A percentile compares a stretch with the other conserved stretches of the same genome.
These are phyloP conservation scores for Lachnellula occidentalis DNA, from an alignment of 2,329 filamentous ascomycete genomes.

Conservation along the genomic window DNA sequence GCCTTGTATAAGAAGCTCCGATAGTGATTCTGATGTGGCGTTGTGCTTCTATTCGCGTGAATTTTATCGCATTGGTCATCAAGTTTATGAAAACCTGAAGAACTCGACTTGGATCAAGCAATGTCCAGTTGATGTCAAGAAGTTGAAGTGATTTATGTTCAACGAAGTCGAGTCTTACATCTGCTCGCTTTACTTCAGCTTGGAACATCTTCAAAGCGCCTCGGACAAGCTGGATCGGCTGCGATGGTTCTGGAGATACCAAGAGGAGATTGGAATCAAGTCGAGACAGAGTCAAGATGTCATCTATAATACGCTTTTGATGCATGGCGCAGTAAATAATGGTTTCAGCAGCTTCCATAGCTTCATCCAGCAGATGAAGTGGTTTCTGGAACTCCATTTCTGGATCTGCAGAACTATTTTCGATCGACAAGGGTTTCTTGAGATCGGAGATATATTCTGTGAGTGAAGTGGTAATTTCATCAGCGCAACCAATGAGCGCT, in stretches of 20 bases:
- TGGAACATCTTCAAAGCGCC: slow-evolving; percentile 73
- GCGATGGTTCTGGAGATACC: slow-evolving; percentile 37
- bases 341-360: slow-evolving; percentile 70
- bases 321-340: slow-evolving; percentile 73
- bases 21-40: slow-evolving; percentile 45
- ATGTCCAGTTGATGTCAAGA: slow-evolving; percentile 56
- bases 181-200: slow-evolving; percentile 63
- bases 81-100: slow-evolving; percentile 77
- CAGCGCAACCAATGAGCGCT: slow-evolving; percentile 69
- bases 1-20: slow-evolving; percentile 30
- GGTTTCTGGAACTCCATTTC: slow-evolving; percentile 14
- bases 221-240: slow-evolving; percentile 60
- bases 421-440: background rate
- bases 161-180: slow-evolving; percentile 60
- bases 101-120: slow-evolving; percentile 66
- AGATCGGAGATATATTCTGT: background rate
- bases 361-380: slow-evolving; percentile 47
- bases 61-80: slow-evolving; percentile 75
- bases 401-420: background rate
- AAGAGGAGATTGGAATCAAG: slow-evolving; percentile 68
- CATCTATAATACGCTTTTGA: slow-evolving; percentile 70
- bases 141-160: slow-evolving; percentile 56
- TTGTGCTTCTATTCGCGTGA: slow-evolving; percentile 60
- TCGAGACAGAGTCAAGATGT: slow-evolving; percentile 67
- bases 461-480: slow-evolving; percentile 34